phyloP scores from a whole-genome alignment of 352 stramenopile species.

The Globisporangium solare region DNA sequence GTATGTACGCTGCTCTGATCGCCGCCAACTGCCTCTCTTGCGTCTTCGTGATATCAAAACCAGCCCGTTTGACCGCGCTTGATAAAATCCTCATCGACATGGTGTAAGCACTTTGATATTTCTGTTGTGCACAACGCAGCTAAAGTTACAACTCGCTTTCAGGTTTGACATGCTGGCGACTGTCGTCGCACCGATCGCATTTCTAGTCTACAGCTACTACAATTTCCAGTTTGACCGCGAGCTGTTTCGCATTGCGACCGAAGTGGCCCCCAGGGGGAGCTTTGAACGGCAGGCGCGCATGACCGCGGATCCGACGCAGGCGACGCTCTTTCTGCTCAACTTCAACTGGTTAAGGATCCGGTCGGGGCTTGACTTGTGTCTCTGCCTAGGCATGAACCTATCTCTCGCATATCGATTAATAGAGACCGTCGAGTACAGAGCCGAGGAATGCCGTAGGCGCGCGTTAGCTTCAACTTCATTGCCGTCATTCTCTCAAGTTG shows the following conservation, averaged over 20 bases:
- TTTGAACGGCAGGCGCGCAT: conserved; percentile 28
- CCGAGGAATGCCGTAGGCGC: not conserved
- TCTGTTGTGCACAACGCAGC: no score
- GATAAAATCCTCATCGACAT: conserved; percentile 28
- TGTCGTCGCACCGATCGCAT: conserved; percentile 20
- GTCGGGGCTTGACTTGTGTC: conserved; percentile 16
- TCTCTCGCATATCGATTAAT: conserved; percentile 32
- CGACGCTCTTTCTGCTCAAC: conserved; percentile 22
- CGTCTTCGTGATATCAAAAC: not conserved
- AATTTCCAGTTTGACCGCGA: conserved; percentile 31
- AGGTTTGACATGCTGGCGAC: conserved; percentile 28
- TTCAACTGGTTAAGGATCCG: conserved; percentile 31
- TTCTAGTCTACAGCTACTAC: conserved; percentile 19
- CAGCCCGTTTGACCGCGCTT: conserved; percentile 12
- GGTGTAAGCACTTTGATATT: not conserved
- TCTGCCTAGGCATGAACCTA: conserved; percentile 29
- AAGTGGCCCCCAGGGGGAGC: conserved; percentile 10
- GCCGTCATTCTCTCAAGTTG: not conserved
- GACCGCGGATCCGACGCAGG: conserved; percentile 20
- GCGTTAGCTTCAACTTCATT: not conserved
- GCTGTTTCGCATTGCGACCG: conserved; percentile 16
- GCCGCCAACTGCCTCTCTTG: conserved; percentile 19
- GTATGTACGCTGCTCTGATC: conserved; percentile 15
- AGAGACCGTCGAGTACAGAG: conserved; percentile 20
- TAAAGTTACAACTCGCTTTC: not conserved